These are phyloP conservation scores for Saccharomyces eubayanus DNA, from an alignment of 805 yeast species.

Conservation along the genomic window DNA sequence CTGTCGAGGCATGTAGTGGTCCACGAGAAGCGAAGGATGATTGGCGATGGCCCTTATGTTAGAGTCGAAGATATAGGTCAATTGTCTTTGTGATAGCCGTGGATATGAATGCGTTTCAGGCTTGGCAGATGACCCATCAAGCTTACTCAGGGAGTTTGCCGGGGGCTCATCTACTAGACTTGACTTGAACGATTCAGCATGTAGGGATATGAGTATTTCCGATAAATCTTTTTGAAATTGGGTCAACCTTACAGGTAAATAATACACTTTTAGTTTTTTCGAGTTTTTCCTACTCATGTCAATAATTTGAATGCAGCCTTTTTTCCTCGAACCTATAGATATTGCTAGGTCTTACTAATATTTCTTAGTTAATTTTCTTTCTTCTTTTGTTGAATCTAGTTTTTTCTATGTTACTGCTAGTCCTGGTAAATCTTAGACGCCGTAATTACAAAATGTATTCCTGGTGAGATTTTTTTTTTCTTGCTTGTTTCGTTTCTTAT, in stretches of 20 bases:
- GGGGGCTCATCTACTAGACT: conserved; percentile 9
- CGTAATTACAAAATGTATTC: not conserved
- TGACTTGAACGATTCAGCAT: conserved; percentile 28
- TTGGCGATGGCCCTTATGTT: conserved; percentile 45
- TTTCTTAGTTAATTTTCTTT: not conserved
- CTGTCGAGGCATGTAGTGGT: conserved; percentile 69
- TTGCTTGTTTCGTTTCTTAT: not conserved
- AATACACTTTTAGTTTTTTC: conserved; percentile 9
- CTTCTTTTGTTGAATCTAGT: not conserved
- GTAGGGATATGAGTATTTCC: conserved; percentile 38
- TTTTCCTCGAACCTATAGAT: not conserved
- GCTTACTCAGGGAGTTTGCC: conserved; percentile 1
- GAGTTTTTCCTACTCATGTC: not conserved
- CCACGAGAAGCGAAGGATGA: conserved; percentile 66
- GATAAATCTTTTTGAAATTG: conserved; percentile 37
- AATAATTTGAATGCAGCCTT: not conserved
- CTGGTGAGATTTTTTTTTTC: not conserved
- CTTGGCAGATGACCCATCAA: not conserved
- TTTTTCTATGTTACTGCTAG: not conserved
- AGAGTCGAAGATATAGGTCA: conserved; percentile 22
- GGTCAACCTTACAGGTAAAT: conserved; percentile 38
- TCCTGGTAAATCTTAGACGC: not conserved
- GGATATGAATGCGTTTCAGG: conserved; percentile 17
- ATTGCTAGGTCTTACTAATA: not conserved
- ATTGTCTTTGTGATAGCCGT: conserved; percentile 31